These are phyloP conservation scores for Cucurbita moschata DNA, from an alignment of 306 rosid species.

Conservation along the genomic window DNA sequence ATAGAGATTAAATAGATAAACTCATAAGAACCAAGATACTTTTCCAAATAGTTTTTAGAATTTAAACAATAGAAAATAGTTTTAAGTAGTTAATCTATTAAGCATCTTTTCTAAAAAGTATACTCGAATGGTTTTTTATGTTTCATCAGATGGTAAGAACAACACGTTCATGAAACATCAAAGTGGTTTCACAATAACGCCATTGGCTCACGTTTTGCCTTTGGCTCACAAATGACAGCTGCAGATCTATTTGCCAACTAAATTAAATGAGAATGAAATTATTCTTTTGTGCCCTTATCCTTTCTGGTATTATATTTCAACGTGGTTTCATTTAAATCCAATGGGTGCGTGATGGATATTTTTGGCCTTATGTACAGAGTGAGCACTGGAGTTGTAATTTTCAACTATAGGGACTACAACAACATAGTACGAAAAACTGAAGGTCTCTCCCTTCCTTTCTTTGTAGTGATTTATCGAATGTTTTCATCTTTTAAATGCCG, in stretches of 20 bases:
- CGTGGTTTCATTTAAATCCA: neutral
- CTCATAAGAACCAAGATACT: neutral
- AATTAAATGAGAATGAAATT: neutral
- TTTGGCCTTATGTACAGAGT: conserved; percentile 29
- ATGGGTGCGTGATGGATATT: neutral
- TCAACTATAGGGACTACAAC: conserved; percentile 81
- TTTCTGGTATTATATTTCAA: neutral
- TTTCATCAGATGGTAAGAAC: neutral
- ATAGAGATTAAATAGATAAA: neutral
- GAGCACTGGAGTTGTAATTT: conserved; percentile 66
- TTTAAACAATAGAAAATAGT: neutral
- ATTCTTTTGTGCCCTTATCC: neutral
- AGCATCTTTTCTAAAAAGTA: neutral
- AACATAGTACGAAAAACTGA: conserved; percentile 66
- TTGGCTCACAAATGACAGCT: neutral
- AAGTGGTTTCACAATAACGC: neutral
- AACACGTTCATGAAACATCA: neutral
- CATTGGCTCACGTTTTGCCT: neutral
- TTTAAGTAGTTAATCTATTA: neutral
- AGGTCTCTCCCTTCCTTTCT: conserved; percentile 34
- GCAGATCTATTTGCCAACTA: neutral
- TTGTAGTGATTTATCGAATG: neutral
- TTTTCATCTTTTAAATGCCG: neutral
- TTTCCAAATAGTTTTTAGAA: neutral
- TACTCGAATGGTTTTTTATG: neutral